phyloP scores from a whole-genome alignment of 768 basidiomycete genomes.

The Lanmaoa pseudosensibilis region DNA sequence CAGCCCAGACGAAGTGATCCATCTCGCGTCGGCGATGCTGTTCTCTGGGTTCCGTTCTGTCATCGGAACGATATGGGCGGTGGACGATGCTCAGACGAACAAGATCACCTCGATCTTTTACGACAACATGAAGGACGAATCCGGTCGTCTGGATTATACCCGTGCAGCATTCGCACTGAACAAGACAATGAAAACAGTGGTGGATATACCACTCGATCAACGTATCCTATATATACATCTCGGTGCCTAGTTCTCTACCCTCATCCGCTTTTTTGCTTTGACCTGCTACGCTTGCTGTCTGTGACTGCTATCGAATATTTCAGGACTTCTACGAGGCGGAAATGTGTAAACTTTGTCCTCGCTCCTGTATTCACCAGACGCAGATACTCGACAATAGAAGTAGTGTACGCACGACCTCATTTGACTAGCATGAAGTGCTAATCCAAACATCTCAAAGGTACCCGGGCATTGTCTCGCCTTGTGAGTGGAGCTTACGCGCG shows the following conservation, averaged over 20 bases:
- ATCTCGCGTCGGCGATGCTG: slow-evolving; percentile 1
- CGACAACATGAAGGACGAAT: neutral
- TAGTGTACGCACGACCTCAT: too few species aligned
- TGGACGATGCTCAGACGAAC: neutral
- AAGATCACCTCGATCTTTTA: neutral
- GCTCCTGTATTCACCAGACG: too few species aligned
- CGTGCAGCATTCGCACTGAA: slow-evolving; percentile 1
- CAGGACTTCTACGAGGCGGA: too few species aligned
- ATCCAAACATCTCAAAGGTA: too few species aligned
- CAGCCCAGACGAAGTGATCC: slow-evolving; percentile 7
- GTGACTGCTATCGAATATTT: neutral
- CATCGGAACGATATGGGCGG: slow-evolving; percentile 3
- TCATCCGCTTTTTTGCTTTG: neutral
- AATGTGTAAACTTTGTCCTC: too few species aligned
- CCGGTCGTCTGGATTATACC: neutral
- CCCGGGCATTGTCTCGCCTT: too few species aligned
- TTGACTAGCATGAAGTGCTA: too few species aligned
- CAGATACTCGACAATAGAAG: too few species aligned
- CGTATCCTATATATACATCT: neutral
- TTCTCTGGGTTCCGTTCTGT: neutral
- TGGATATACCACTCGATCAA: neutral
- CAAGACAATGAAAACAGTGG: neutral
- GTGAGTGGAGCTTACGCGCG: too few species aligned
- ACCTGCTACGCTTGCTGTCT: neutral
- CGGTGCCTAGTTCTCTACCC: neutral